Evolutionary conservation across 2,329 filamentous ascomycete genomes (phyloP).

Genomic region (Chaetomium strumarium): DNA sequence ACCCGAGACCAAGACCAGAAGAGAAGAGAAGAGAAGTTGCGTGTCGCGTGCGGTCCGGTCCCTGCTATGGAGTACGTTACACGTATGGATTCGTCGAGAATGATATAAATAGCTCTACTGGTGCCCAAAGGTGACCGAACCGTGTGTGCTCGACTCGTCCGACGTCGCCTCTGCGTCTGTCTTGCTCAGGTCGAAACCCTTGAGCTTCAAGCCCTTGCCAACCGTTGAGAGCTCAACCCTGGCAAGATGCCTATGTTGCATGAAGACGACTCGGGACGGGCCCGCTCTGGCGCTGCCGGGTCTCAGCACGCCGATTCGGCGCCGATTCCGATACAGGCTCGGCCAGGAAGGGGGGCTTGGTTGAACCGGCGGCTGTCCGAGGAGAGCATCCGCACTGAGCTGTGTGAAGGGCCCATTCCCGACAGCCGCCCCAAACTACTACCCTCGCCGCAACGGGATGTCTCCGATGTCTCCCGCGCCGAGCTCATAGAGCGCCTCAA

Average conservation of each 20-base stretch:
- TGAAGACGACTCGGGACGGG: constrained; percentile 39
- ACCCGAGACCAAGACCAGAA: too few species aligned
- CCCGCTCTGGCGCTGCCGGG: constrained; percentile 26
- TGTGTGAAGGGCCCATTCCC: constrained; percentile 52
- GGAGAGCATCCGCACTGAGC: constrained; percentile 55
- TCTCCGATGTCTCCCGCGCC: constrained; percentile 48
- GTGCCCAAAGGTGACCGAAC: too few species aligned
- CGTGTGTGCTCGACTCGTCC: too few species aligned
- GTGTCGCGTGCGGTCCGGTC: background rate
- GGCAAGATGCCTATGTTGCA: constrained; percentile 54
- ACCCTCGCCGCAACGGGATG: constrained; percentile 29
- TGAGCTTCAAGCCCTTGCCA: background rate
- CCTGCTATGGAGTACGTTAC: background rate
- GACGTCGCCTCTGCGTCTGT: background rate
- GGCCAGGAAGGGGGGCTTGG: constrained; percentile 8
- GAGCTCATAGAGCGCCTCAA: constrained; percentile 84
- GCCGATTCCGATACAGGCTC: constrained; percentile 23
- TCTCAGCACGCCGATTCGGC: constrained; percentile 7
- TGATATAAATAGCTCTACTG: too few species aligned
- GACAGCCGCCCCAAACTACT: constrained; percentile 35
- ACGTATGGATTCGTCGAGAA: too few species aligned
- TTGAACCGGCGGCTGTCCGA: constrained; percentile 44
- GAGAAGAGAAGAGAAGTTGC: too few species aligned
- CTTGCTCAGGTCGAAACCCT: constrained; percentile 1
- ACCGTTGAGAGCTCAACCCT: background rate